Evolutionary conservation across 192 early-diverging fungal genomes (phyloP).

Genomic region (Backusella tarrabulga): DNA sequence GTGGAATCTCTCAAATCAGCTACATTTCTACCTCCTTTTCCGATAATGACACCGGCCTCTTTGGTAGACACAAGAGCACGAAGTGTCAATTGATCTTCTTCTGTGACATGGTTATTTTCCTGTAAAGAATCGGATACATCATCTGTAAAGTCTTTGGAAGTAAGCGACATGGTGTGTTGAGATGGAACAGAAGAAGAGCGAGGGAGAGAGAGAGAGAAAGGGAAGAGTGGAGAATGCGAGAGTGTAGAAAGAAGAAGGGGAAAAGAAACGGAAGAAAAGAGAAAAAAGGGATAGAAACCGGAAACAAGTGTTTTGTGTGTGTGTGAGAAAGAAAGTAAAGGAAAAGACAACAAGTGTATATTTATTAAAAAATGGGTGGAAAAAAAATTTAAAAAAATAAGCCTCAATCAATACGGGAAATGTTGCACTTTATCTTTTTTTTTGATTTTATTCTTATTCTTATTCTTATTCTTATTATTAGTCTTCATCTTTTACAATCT

Average conservation of each 20-base stretch:
- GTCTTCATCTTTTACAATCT: background rate
- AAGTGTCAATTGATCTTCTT: slow-evolving; percentile 67
- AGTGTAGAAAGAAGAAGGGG: background rate
- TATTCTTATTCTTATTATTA: background rate
- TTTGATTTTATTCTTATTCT: background rate
- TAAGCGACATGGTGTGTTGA: slow-evolving; percentile 10
- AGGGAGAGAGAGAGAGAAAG: background rate
- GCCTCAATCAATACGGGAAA: background rate
- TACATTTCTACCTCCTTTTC: slow-evolving; percentile 76
- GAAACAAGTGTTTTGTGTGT: slow-evolving; percentile 3
- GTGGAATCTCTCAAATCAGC: slow-evolving; percentile 81
- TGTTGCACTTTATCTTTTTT: background rate
- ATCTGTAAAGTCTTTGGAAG: background rate
- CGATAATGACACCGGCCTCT: slow-evolving; percentile 84
- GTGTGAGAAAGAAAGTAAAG: slow-evolving; percentile 11
- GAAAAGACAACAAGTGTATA: background rate
- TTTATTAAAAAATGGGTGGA: background rate
- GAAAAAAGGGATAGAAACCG: slow-evolving; percentile 10
- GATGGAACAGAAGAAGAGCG: background rate
- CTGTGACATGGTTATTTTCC: slow-evolving; percentile 17
- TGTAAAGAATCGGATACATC: slow-evolving; percentile 2
- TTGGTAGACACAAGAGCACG: slow-evolving; percentile 90
- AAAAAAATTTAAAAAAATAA: slow-evolving; percentile 12
- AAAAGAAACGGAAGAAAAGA: slow-evolving; percentile 10
- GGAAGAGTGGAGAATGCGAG: background rate